Base-by-base conservation (phyloP, 2,329 filamentous ascomycete genomes). In the Curvularia sp. region DNA sequence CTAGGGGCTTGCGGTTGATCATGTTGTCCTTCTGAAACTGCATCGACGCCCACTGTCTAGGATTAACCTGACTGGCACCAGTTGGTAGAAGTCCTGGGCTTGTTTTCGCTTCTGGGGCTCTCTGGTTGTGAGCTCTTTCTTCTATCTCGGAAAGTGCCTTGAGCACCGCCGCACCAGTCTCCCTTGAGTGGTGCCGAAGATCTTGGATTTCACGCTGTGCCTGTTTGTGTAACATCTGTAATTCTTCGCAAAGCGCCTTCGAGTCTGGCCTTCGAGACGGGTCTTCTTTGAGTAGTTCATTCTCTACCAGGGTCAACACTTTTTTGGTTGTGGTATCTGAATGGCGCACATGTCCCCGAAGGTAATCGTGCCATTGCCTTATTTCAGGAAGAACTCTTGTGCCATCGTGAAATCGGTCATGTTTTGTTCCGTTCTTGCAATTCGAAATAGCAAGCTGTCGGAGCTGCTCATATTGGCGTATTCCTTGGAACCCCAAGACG, bases 401-500 rank as follows among this genome's bases (percentile, higher is more conserved):
- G 12, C 44, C 44, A n/a, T 47, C 28, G 26, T 47, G 44, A 30
- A 47, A 47, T 20, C 44, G 28, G 12, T 47, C 44, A 10, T 30
- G 3, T 4, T 2, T 8, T 20, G 42, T 18, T 22, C 41, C 18
- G 5, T 46, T 2, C 28, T 26, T 18, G 6, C 10, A n/a, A 22
- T 58, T 57, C 4, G 50, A 5, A 20, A 57, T 35, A 0, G 54
- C 33, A 2, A 55, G 30, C 7, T 33, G 31, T 26, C 65, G 47
- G 1, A 75, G 8, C 2, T 62, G 44, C 1, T 64, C 47, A 42
- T 68, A 78, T 44, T 70, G 58, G 1, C 49, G 57, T 3, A 78
- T 60, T 3, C 77, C 77, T 49, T 72, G 38, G n/a, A 55, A 58
- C 0, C 78, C 78, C 1, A 78, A 54, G 0, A 77, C 70, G 6